Evolutionary conservation across 257 asterid species (phyloP).

Genomic region (Hygrophila difformis): DNA sequence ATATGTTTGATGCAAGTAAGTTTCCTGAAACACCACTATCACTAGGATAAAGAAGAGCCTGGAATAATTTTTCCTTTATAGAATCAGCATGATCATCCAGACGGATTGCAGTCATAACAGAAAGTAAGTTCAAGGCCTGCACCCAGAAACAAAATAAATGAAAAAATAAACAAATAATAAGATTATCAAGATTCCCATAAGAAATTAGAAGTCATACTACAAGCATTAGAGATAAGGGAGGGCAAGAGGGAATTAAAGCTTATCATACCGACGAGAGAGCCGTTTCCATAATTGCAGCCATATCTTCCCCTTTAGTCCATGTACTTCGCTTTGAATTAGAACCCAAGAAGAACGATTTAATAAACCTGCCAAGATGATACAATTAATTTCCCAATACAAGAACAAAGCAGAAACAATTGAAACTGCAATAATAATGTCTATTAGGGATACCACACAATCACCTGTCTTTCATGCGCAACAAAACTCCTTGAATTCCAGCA

Average conservation of each 20-base stretch:
- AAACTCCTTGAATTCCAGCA: conserved; percentile 83
- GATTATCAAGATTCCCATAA: neutral
- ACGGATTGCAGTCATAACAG: conserved; percentile 91
- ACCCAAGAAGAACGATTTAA: neutral
- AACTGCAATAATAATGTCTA: conserved; percentile 1
- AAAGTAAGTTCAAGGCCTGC: conserved; percentile 28
- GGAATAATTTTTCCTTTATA: neutral
- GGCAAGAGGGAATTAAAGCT: too few species aligned
- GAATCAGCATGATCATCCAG: conserved; percentile 57
- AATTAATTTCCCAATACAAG: conserved; percentile 22
- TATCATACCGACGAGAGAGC: conserved; percentile 6
- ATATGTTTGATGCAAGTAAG: conserved; percentile 30
- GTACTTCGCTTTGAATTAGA: neutral
- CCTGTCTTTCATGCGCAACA: conserved; percentile 96
- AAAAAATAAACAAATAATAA: too few species aligned
- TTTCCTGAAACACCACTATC: neutral
- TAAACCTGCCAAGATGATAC: neutral
- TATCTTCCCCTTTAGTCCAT: conserved; percentile 5
- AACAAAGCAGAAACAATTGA: neutral
- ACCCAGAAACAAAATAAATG: too few species aligned
- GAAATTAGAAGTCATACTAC: neutral
- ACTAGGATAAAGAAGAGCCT: neutral
- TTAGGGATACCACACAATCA: conserved; percentile 20
- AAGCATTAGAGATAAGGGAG: too few species aligned
- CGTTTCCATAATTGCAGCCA: neutral